phyloP scores from a whole-genome alignment of 257 asterid genomes.

The Solanum arcanum region DNA sequence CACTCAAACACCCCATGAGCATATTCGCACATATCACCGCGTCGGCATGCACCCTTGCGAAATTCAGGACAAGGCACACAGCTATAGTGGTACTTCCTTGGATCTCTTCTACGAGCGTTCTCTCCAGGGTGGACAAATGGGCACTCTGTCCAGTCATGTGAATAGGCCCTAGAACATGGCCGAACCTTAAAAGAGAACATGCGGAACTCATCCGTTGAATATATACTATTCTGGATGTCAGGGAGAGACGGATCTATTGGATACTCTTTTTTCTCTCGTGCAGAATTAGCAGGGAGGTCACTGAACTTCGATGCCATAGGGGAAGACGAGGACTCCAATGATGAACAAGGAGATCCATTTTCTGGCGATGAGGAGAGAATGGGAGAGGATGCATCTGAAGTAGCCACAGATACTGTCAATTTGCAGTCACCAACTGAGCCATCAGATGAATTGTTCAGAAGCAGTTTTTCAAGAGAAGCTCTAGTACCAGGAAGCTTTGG shows the following conservation, averaged over 20 bases:
- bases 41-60: conserved; percentile 82
- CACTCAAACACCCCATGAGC: conserved; percentile 98
- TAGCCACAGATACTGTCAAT: conserved; percentile 19
- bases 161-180: conserved; percentile 95
- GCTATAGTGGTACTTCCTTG: conserved; percentile 84
- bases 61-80: conserved; percentile 99
- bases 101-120: conserved; percentile 93
- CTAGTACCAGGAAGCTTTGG: conserved; percentile 38
- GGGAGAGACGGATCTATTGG: conserved; percentile 93
- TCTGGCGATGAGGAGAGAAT: conserved; percentile 53
- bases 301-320: conserved; percentile 28
- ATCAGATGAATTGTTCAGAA: conserved; percentile 43
- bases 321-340: conserved; percentile 34
- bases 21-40: conserved; percentile 98
- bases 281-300: conserved; percentile 29
- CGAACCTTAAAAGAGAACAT: conserved; percentile 91
- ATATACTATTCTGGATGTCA: conserved; percentile 75
- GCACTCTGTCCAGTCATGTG: conserved; percentile 98
- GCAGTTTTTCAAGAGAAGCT: conserved; percentile 54
- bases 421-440: conserved; percentile 48
- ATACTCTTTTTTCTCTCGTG: conserved; percentile 67
- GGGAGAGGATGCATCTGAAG: conserved; percentile 56
- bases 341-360: conserved; percentile 59
- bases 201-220: conserved; percentile 82
- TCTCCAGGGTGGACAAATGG: conserved; percentile 98